phyloP scores from a whole-genome alignment of 2,329 filamentous ascomycete species.

The Gaeumannomyces sp. region DNA sequence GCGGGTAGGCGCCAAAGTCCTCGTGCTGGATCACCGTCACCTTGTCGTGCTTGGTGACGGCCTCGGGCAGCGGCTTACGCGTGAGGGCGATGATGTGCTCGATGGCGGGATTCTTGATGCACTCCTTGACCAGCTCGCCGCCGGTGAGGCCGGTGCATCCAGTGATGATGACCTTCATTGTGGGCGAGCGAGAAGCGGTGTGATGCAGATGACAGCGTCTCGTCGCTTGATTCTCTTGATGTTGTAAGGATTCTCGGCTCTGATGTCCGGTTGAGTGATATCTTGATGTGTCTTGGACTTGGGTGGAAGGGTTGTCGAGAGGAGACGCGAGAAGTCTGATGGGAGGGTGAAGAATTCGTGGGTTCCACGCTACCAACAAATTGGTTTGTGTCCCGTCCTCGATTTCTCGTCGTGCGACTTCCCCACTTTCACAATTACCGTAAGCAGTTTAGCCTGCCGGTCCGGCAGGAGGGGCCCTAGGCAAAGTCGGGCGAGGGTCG shows the following conservation, averaged over 20 bases:
- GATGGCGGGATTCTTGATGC: slow-evolving; percentile 43
- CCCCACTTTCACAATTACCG: background rate
- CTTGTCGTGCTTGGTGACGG: slow-evolving; percentile 37
- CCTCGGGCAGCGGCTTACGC: slow-evolving; percentile 36
- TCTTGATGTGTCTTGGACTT: too few species aligned
- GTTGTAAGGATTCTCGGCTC: background rate
- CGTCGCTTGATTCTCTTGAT: background rate
- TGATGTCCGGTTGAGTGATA: too few species aligned
- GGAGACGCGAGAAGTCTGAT: background rate
- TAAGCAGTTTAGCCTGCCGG: background rate
- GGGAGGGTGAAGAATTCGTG: background rate
- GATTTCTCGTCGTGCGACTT: background rate
- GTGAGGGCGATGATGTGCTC: slow-evolving; percentile 45
- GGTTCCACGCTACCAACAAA: background rate
- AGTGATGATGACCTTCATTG: slow-evolving; percentile 55
- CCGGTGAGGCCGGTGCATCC: slow-evolving; percentile 55
- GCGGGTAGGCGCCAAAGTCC: slow-evolving; percentile 47
- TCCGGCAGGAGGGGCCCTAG: background rate
- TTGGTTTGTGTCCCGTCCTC: background rate
- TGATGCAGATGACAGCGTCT: background rate
- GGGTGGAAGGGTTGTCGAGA: too few species aligned
- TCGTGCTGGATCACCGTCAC: slow-evolving; percentile 41
- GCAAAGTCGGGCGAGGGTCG: background rate
- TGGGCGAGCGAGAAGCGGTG: background rate
- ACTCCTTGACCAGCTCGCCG: slow-evolving; percentile 43